Evolutionary conservation across 2,329 filamentous ascomycete genomes (phyloP).

Genomic region (Cladosporium sp.): DNA sequence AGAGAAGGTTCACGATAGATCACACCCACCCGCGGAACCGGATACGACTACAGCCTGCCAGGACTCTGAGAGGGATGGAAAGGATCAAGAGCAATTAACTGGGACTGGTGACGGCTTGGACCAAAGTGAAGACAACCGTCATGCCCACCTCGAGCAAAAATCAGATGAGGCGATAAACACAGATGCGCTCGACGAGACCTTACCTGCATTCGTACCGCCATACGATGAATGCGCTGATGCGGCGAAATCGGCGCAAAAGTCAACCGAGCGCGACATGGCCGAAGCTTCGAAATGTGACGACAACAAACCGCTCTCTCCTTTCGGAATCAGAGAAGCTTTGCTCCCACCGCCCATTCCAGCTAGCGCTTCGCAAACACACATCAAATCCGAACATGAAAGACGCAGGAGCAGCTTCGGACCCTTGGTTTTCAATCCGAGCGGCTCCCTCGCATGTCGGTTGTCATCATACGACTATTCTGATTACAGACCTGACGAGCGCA

Average conservation of each 20-base stretch:
- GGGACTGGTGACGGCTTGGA: too few relatives aligned
- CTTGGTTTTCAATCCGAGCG: conserved; percentile 39
- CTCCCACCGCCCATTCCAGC: conserved; percentile 38
- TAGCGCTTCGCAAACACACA: conserved; percentile 16
- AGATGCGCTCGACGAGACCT: too few relatives aligned
- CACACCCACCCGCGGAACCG: not conserved
- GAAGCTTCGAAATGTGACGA: not conserved
- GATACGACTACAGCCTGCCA: too few relatives aligned
- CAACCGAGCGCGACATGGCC: too few relatives aligned
- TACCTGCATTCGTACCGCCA: too few relatives aligned
- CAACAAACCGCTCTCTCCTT: conserved; percentile 34
- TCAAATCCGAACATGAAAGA: not conserved
- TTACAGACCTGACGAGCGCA: conserved; percentile 47
- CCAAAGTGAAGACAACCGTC: too few relatives aligned
- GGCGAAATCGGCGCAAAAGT: too few relatives aligned
- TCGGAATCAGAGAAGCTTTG: conserved; percentile 43
- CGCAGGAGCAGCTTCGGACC: conserved; percentile 48
- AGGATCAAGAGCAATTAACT: too few relatives aligned
- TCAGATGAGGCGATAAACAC: too few relatives aligned
- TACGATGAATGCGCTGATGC: too few relatives aligned
- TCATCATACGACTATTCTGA: conserved; percentile 6
- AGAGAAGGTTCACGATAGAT: not conserved
- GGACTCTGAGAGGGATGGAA: too few relatives aligned
- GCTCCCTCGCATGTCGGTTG: not conserved
- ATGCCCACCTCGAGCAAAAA: too few relatives aligned